Evolutionary conservation across 768 basidiomycete genomes (phyloP).

Genomic region (Leccinum subgranulosum): DNA sequence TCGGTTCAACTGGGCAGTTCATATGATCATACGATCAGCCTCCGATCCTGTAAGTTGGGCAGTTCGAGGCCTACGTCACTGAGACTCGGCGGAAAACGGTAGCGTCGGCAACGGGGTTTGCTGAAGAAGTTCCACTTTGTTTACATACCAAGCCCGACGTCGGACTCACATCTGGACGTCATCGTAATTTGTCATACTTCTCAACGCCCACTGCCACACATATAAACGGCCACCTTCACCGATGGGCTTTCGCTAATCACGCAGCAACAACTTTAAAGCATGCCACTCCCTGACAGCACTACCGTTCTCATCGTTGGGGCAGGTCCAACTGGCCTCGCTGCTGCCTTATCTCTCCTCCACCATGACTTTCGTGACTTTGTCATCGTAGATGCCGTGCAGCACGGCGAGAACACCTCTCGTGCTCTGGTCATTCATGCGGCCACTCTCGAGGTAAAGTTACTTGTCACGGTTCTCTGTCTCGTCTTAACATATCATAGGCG

Average conservation of each 20-base stretch:
- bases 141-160: too few species aligned
- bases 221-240: neutral
- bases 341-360: neutral
- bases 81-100: too few species aligned
- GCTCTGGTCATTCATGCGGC: conserved; percentile 51
- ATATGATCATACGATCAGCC: too few species aligned
- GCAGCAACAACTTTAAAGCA: neutral
- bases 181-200: neutral
- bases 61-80: too few species aligned
- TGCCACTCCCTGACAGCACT: neutral
- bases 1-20: too few species aligned
- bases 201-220: neutral
- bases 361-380: neutral
- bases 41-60: too few species aligned
- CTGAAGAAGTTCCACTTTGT: too few species aligned
- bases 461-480: neutral
- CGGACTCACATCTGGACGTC: neutral
- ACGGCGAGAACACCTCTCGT: conserved; percentile 38
- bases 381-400: neutral
- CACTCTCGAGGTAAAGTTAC: conserved; percentile 44
- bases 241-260: neutral
- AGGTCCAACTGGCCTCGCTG: neutral
- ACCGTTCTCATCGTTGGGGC: neutral
- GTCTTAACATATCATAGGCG: conserved; percentile 29
- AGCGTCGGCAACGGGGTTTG: too few species aligned